phyloP scores from a whole-genome alignment of 768 basidiomycete species.

The Rhizopogon roseolus region DNA sequence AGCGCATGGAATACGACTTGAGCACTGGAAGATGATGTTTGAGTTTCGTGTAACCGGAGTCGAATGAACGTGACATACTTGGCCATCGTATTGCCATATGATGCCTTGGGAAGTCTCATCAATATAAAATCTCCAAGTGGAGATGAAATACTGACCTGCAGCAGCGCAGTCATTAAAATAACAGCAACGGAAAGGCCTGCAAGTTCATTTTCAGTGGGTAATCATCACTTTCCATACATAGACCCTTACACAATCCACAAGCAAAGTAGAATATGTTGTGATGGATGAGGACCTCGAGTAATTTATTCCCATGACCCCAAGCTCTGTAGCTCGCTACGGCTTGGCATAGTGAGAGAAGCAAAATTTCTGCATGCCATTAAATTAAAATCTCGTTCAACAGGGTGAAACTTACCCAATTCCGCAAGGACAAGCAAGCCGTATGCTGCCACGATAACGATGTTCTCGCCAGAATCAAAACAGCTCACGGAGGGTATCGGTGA shows the following conservation, averaged over 20 bases:
- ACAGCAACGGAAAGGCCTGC: not conserved
- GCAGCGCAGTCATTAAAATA: not conserved
- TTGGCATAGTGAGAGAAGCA: not conserved
- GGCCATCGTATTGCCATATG: not conserved
- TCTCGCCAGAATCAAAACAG: not conserved
- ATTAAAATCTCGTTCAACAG: not conserved
- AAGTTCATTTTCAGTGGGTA: not conserved
- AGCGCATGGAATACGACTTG: not conserved
- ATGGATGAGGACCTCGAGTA: not conserved
- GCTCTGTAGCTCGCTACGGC: not conserved
- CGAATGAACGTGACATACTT: not conserved
- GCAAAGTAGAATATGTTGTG: slow-evolving; percentile 1
- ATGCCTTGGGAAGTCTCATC: not conserved
- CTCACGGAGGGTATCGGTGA: not conserved
- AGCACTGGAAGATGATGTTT: not conserved
- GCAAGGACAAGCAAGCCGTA: not conserved
- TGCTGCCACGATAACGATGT: not conserved
- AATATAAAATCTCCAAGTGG: not conserved
- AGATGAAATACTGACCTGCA: not conserved
- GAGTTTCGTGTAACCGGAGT: not conserved
- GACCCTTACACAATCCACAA: not conserved
- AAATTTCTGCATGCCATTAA: not conserved
- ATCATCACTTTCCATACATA: not conserved
- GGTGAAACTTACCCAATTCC: not conserved
- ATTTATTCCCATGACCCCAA: not conserved